These are phyloP conservation scores for Geotrichum australiense DNA, from an alignment of 1,139 yeast species.

Conservation along the genomic window DNA sequence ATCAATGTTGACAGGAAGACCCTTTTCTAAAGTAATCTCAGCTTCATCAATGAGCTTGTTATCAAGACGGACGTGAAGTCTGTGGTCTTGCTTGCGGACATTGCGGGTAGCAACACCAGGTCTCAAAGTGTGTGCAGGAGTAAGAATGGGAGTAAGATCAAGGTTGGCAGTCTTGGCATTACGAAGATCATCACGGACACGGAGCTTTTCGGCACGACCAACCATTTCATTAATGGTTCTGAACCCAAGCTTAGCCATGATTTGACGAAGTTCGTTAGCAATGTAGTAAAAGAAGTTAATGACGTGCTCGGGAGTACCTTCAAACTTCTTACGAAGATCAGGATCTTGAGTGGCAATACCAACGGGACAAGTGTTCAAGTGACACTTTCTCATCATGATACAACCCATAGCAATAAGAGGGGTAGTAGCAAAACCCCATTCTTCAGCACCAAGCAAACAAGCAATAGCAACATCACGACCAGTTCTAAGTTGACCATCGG, in stretches of 20 bases:
- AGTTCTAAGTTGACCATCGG: constrained; percentile 95
- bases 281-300: constrained; percentile 94
- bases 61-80: constrained; percentile 85
- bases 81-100: constrained; percentile 90
- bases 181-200: constrained; percentile 76
- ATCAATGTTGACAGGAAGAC: constrained; percentile 89
- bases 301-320: constrained; percentile 97
- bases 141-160: constrained; percentile 85
- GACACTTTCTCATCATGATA: constrained; percentile 92
- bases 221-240: constrained; percentile 97
- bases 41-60: constrained; percentile 95
- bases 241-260: constrained; percentile 93
- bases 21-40: constrained; percentile 86
- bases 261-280: constrained; percentile 83
- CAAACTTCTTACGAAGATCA: constrained; percentile 80
- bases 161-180: constrained; percentile 87
- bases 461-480: constrained; percentile 97
- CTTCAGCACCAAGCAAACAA: constrained; percentile 93
- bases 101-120: constrained; percentile 97
- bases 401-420: constrained; percentile 98
- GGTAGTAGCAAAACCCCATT: constrained; percentile 96
- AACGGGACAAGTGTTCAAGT: constrained; percentile 89
- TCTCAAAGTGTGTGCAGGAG: constrained; percentile 94
- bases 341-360: constrained; percentile 99
- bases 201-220: constrained; percentile 88